Evolutionary conservation across 768 basidiomycete species (phyloP).

Genomic region (Boletus vermiculosoides): DNA sequence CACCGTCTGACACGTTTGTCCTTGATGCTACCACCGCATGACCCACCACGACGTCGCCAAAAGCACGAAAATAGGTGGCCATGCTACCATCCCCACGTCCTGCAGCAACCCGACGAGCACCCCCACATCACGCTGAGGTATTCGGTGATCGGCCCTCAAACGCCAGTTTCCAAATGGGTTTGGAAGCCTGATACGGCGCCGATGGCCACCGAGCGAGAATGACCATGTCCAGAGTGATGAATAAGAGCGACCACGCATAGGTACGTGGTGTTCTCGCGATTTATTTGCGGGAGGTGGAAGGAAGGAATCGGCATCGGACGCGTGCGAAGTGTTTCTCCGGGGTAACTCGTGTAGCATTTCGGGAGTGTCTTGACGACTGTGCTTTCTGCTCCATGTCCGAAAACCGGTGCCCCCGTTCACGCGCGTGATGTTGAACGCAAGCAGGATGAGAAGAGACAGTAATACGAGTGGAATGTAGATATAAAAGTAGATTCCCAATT

Average conservation of each 20-base stretch:
- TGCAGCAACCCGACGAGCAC: conserved; percentile 29
- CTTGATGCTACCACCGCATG: conserved; percentile 20
- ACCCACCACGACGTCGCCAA: conserved; percentile 36
- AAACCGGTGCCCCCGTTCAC: conserved; percentile 4
- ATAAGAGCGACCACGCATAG: conserved; percentile 16
- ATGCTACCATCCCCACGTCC: conserved; percentile 37
- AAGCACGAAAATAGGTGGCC: conserved; percentile 36
- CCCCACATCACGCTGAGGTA: conserved; percentile 21
- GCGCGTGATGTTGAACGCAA: conserved; percentile 28
- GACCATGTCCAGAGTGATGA: conserved; percentile 23
- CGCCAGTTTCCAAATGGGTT: conserved; percentile 15
- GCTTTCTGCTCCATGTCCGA: conserved; percentile 6
- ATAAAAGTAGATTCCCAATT: conserved; percentile 71
- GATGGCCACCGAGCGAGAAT: conserved; percentile 24
- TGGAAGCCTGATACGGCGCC: conserved; percentile 24
- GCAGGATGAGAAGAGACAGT: conserved; percentile 54
- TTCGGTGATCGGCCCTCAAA: conserved; percentile 7
- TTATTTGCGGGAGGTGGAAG: conserved; percentile 21
- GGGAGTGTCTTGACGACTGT: conserved; percentile 8
- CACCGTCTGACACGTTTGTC: neutral
- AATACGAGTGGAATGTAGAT: conserved; percentile 68
- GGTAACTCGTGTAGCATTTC: conserved; percentile 13
- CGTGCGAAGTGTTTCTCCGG: conserved; percentile 1
- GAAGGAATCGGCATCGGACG: conserved; percentile 8
- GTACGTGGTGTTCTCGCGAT: conserved; percentile 4